phyloP scores from a whole-genome alignment of 2,329 filamentous ascomycete species.

The Phaeosphaeria sp. region DNA sequence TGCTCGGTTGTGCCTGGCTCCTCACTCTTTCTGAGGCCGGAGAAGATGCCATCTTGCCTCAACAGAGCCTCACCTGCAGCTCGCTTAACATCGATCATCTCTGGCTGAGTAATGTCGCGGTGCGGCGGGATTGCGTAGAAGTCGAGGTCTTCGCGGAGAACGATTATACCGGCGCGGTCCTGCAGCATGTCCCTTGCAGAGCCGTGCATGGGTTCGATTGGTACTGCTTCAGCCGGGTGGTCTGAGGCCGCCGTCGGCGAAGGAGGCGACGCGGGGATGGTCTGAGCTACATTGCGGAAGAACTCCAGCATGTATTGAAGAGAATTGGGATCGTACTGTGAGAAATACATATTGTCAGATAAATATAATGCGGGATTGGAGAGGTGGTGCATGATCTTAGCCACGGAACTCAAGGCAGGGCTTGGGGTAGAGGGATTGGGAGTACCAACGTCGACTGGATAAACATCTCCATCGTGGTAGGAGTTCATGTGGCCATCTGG shows the following conservation, averaged over 20 bases:
- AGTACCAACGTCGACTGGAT: constrained; percentile 91
- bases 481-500: constrained; percentile 95
- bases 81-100: constrained; percentile 97
- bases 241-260: constrained; percentile 62
- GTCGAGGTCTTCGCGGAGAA: constrained; percentile 92
- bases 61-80: constrained; percentile 87
- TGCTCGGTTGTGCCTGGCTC: constrained; percentile 97
- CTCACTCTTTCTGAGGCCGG: constrained; percentile 90
- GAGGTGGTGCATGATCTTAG: constrained; percentile 50
- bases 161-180: constrained; percentile 93
- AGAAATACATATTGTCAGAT: constrained; percentile 62
- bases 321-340: constrained; percentile 92
- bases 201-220: constrained; percentile 74
- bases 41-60: constrained; percentile 93
- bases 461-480: constrained; percentile 90
- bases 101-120: constrained; percentile 79
- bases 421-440: constrained; percentile 35
- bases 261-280: constrained; percentile 78
- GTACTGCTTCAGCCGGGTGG: constrained; percentile 60
- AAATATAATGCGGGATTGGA: constrained; percentile 57
- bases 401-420: constrained; percentile 41
- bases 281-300: constrained; percentile 93
- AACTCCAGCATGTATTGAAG: constrained; percentile 99
- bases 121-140: constrained; percentile 95
- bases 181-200: constrained; percentile 79